Conservation (phyloP, 164 flowering plant species). For the Tetrastigma voinierianum region DNA sequence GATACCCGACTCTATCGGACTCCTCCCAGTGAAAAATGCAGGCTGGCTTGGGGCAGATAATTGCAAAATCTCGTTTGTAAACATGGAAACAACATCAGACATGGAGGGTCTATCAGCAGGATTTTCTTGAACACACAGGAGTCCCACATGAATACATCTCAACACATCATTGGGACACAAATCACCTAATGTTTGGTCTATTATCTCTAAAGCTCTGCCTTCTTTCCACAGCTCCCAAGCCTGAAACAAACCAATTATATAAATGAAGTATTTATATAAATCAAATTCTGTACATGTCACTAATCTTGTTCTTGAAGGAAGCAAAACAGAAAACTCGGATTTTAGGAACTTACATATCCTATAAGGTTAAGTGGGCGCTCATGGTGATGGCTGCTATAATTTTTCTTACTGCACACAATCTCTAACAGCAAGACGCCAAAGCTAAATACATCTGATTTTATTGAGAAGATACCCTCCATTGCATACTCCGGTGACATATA, state of each 20-base stretch:
- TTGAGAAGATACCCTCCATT: slow-evolving; percentile 22
- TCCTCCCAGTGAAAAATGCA: slow-evolving; percentile 15
- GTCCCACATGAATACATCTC: slow-evolving; percentile 25
- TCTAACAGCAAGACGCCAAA: slow-evolving; percentile 34
- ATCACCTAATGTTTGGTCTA: slow-evolving; percentile 16
- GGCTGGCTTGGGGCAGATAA: slow-evolving; percentile 22
- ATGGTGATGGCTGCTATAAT: slow-evolving; percentile 8
- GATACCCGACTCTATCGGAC: background rate
- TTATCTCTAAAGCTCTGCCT: slow-evolving; percentile 16
- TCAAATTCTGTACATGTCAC: too few relatives aligned
- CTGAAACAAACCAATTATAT: slow-evolving; percentile 13
- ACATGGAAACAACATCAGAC: slow-evolving; percentile 21
- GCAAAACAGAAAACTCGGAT: background rate
- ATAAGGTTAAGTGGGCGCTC: slow-evolving; percentile 20
- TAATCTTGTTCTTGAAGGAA: too few relatives aligned
- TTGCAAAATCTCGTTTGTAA: slow-evolving; percentile 4
- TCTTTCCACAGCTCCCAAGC: slow-evolving; percentile 28
- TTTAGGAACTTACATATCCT: slow-evolving; percentile 27
- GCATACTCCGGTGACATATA: slow-evolving; percentile 38
- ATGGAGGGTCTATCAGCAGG: slow-evolving; percentile 29
- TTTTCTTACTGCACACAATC: slow-evolving; percentile 25
- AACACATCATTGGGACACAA: background rate
- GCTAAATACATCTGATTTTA: slow-evolving; percentile 28
- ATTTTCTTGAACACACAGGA: slow-evolving; percentile 27
- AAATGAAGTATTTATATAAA: too few relatives aligned